Evolutionary conservation across 768 basidiomycete genomes (phyloP).

Genomic region (Gloeopeniophorella convolvens): DNA sequence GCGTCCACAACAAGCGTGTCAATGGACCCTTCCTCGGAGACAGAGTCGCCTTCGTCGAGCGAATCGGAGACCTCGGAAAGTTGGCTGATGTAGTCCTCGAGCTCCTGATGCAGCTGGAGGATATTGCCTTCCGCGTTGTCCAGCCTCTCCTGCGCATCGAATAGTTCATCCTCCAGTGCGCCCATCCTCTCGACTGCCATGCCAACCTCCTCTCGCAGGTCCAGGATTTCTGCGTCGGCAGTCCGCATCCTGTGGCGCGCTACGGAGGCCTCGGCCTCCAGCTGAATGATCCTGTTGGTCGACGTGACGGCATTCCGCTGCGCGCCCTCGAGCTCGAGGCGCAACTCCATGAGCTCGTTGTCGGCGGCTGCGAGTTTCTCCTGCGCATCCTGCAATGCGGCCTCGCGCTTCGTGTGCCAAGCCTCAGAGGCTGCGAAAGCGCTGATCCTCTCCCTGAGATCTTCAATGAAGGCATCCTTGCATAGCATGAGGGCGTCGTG

Average conservation of each 20-base stretch:
- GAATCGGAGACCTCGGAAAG: neutral
- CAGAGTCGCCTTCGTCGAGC: constrained; percentile 6
- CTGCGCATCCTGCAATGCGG: constrained; percentile 6
- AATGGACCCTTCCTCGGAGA: constrained; percentile 16
- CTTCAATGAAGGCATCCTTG: constrained; percentile 20
- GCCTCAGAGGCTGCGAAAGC: constrained; percentile 2
- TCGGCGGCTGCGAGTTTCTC: constrained; percentile 17
- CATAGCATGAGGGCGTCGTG: constrained; percentile 10
- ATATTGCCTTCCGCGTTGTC: constrained; percentile 6
- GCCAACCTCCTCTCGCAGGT: constrained; percentile 9
- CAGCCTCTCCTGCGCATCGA: constrained; percentile 1
- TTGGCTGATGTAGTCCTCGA: constrained; percentile 1
- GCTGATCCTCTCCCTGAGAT: constrained; percentile 13
- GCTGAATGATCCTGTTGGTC: constrained; percentile 21
- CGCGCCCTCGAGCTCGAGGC: constrained; percentile 17
- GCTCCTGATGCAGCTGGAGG: constrained; percentile 12
- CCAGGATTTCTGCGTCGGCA: constrained; percentile 9
- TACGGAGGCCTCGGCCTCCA: constrained; percentile 13
- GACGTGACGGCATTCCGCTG: constrained; percentile 17
- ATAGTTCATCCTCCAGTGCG: constrained; percentile 16
- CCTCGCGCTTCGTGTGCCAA: constrained; percentile 7
- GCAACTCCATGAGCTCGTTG: constrained; percentile 18
- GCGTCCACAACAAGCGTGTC: constrained; percentile 17
- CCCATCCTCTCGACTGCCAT: constrained; percentile 2
- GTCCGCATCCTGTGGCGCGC: constrained; percentile 7